These are phyloP conservation scores for Gossypium trilobum DNA, from an alignment of 441 rosid species.

Conservation along the genomic window DNA sequence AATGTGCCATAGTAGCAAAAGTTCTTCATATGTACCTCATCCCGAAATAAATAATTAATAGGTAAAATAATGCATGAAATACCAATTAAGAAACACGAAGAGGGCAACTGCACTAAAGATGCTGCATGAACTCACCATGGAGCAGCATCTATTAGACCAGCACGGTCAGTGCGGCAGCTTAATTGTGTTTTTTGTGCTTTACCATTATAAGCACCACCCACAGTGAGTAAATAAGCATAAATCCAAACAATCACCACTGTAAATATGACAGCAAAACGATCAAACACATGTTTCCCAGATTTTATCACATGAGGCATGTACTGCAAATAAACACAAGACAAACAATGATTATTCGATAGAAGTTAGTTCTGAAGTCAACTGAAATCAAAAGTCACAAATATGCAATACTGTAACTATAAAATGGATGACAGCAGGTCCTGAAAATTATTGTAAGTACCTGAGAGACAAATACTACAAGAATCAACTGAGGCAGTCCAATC, in stretches of 20 bases:
- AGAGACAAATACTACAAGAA: conserved; percentile 67
- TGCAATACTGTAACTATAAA: background rate
- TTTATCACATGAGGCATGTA: conserved; percentile 68
- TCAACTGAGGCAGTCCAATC: conserved; percentile 84
- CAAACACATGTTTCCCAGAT: conserved; percentile 46
- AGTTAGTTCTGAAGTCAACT: background rate
- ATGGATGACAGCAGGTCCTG: background rate
- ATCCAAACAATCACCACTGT: conserved; percentile 74
- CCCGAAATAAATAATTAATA: background rate
- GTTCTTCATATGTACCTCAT: background rate
- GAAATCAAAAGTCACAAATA: conserved; percentile 1
- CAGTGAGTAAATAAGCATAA: conserved; percentile 82
- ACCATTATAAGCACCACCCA: conserved; percentile 73
- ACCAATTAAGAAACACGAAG: background rate
- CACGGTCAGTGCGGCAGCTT: conserved; percentile 89
- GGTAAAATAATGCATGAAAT: background rate
- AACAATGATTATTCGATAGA: conserved; percentile 1
- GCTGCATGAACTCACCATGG: conserved; percentile 53
- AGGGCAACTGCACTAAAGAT: conserved; percentile 7
- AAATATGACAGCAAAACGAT: conserved; percentile 76
- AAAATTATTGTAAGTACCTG: conserved; percentile 45
- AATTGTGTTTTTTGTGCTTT: conserved; percentile 55
- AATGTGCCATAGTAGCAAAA: background rate
- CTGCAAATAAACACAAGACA: conserved; percentile 38
- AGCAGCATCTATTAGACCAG: conserved; percentile 76